A percentile compares a stretch with the other conserved stretches of the same genome.
phyloP scores from a whole-genome alignment of 768 basidiomycete genomes.

The Suillus subalutaceus region DNA sequence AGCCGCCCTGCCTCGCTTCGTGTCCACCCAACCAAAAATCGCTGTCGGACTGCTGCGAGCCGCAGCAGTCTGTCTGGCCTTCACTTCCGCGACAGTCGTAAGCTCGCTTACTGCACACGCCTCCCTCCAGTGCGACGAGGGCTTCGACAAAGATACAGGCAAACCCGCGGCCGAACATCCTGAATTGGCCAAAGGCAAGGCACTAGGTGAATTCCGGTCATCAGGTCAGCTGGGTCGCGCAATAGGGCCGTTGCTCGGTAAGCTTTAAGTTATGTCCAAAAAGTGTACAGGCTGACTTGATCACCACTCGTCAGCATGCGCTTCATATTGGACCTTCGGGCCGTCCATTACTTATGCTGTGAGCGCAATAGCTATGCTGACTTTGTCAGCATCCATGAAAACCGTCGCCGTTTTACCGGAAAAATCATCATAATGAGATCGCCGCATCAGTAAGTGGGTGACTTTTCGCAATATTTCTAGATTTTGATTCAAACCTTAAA shows the following conservation, averaged over 20 bases:
- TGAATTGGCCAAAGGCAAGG: constrained; percentile 79
- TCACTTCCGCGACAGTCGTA: constrained; percentile 95
- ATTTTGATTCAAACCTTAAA: neutral
- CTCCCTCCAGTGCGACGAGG: constrained; percentile 87
- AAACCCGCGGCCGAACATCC: constrained; percentile 60
- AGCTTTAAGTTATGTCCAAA: constrained; percentile 25
- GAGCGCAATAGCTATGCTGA: constrained; percentile 66
- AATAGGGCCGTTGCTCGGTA: constrained; percentile 88
- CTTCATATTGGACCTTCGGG: constrained; percentile 86
- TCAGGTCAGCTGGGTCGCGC: constrained; percentile 95
- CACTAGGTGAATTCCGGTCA: constrained; percentile 84
- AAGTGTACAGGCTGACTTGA: constrained; percentile 17
- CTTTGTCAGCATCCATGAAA: constrained; percentile 60
- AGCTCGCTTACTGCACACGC: constrained; percentile 91
- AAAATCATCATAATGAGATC: constrained; percentile 12
- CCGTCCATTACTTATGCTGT: constrained; percentile 74
- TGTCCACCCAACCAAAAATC: constrained; percentile 41
- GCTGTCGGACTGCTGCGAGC: constrained; percentile 59
- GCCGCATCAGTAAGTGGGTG: neutral
- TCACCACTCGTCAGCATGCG: constrained; percentile 61
- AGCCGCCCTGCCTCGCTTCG: constrained; percentile 65
- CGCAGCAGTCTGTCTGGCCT: constrained; percentile 86
- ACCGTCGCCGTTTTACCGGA: constrained; percentile 35
- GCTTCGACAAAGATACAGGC: constrained; percentile 55
- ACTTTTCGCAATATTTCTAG: no score